phyloP scores from a whole-genome alignment of 2,329 filamentous ascomycete species.

The Grosmannia clavigera region DNA sequence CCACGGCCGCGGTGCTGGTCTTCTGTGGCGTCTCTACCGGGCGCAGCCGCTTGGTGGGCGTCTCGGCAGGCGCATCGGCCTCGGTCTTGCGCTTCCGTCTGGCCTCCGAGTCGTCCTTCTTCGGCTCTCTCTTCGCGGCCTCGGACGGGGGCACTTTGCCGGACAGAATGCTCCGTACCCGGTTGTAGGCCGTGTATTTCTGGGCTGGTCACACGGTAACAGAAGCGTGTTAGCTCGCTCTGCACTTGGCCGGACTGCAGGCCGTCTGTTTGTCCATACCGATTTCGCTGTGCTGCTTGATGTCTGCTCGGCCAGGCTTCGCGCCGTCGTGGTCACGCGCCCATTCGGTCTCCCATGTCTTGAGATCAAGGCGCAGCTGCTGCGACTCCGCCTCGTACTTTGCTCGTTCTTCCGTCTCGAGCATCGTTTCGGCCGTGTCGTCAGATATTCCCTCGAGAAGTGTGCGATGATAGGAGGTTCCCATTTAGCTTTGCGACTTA shows the following conservation, averaged over 20 bases:
- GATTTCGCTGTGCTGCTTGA: slow-evolving; percentile 60
- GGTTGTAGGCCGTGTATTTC: slow-evolving; percentile 70
- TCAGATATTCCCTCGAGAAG: neutral
- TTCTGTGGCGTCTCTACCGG: slow-evolving; percentile 36
- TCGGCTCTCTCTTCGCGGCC: neutral
- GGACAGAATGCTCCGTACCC: slow-evolving; percentile 44
- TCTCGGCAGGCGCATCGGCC: slow-evolving; percentile 20
- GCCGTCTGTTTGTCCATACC: slow-evolving; percentile 31
- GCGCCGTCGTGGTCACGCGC: slow-evolving; percentile 46
- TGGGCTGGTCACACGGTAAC: slow-evolving; percentile 32
- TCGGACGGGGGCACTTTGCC: slow-evolving; percentile 34
- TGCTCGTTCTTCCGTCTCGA: slow-evolving; percentile 33
- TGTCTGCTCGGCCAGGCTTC: slow-evolving; percentile 62
- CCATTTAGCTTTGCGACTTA: neutral
- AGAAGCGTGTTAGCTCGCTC: neutral
- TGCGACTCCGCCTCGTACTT: slow-evolving; percentile 38
- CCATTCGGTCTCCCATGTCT: slow-evolving; percentile 63
- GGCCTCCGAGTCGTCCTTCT: slow-evolving; percentile 21
- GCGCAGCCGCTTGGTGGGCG: slow-evolving; percentile 39
- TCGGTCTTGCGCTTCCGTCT: slow-evolving; percentile 27
- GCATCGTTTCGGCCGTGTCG: slow-evolving; percentile 13
- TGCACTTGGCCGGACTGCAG: neutral
- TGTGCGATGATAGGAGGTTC: neutral
- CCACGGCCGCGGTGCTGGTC: slow-evolving; percentile 7
- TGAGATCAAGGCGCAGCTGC: slow-evolving; percentile 55